These are phyloP conservation scores for Rhododendron mucronatum DNA, from an alignment of 148 eudicot genomes.

Conservation along the genomic window DNA sequence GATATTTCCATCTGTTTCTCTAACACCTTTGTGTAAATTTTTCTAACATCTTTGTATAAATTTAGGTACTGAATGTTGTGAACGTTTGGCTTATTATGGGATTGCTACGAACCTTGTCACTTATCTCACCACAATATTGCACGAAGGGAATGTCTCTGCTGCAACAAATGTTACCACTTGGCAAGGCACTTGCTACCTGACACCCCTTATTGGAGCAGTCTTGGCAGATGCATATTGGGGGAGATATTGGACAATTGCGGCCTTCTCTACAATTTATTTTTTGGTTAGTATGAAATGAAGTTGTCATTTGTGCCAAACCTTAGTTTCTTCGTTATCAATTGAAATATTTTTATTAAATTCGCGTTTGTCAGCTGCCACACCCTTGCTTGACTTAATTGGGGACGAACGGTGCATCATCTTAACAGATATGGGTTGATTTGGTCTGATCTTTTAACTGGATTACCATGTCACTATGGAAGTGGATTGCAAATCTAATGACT, in stretches of 20 bases:
- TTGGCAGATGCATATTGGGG: conserved; percentile 84
- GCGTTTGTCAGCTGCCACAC: not conserved
- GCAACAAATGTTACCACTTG: conserved; percentile 72
- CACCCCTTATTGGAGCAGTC: conserved; percentile 69
- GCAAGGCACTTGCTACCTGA: conserved; percentile 78
- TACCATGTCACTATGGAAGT: not conserved
- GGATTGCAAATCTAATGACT: not conserved
- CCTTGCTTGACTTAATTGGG: not conserved
- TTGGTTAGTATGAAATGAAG: conserved; percentile 32
- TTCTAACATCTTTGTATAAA: conserved; percentile 4
- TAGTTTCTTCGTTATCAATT: not conserved
- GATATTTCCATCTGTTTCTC: not conserved
- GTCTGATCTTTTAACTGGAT: not conserved
- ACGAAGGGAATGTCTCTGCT: conserved; percentile 70
- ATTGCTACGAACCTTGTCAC: conserved; percentile 65
- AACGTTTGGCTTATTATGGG: conserved; percentile 76
- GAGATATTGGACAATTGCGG: conserved; percentile 83
- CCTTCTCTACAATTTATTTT: conserved; percentile 63
- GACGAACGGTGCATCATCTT: not conserved
- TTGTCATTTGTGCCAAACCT: not conserved
- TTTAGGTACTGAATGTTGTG: conserved; percentile 80
- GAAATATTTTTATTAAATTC: not conserved
- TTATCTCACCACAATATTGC: conserved; percentile 58
- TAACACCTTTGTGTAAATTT: conserved; percentile 1
- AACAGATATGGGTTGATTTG: not conserved